Conservation (phyloP, 1,139 yeast species). For the Wickerhamomyces sp. region DNA sequence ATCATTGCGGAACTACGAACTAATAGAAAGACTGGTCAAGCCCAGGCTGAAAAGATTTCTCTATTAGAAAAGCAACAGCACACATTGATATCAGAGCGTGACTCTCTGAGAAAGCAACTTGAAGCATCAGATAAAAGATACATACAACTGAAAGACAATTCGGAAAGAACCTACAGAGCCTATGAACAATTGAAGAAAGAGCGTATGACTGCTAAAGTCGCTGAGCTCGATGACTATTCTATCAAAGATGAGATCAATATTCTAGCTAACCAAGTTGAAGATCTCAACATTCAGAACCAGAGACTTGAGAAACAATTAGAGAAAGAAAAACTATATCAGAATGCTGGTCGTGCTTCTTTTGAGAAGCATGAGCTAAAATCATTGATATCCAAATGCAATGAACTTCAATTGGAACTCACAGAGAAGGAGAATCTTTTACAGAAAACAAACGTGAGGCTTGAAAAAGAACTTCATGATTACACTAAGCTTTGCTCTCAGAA, state of each 20-base stretch:
- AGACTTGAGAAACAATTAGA: slow-evolving; percentile 13
- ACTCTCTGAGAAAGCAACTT: slow-evolving; percentile 17
- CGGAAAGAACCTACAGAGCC: slow-evolving; percentile 17
- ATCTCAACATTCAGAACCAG: slow-evolving; percentile 19
- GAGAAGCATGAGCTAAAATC: slow-evolving; percentile 20
- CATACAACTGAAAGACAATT: slow-evolving; percentile 17
- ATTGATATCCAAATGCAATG: slow-evolving; percentile 19
- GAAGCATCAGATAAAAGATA: slow-evolving; percentile 18
- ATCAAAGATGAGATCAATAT: slow-evolving; percentile 14
- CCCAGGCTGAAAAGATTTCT: not conserved
- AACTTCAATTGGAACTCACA: slow-evolving; percentile 15
- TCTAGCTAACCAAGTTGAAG: slow-evolving; percentile 15
- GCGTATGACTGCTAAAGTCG: not conserved
- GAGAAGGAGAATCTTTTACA: slow-evolving; percentile 15
- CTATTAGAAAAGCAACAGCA: slow-evolving; percentile 14
- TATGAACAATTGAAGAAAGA: slow-evolving; percentile 13
- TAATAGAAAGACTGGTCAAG: too few species aligned
- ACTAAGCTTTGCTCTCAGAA: slow-evolving; percentile 29
- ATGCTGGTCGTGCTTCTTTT: slow-evolving; percentile 11
- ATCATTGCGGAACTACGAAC: too few species aligned
- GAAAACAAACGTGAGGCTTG: slow-evolving; percentile 8
- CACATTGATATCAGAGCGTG: slow-evolving; percentile 14
- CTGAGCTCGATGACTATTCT: slow-evolving; percentile 5
- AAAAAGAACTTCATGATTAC: slow-evolving; percentile 25
- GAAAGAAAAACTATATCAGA: slow-evolving; percentile 12